Conservation (phyloP, 2,329 filamentous ascomycete species). For the Kalaharituber pfeilii region DNA sequence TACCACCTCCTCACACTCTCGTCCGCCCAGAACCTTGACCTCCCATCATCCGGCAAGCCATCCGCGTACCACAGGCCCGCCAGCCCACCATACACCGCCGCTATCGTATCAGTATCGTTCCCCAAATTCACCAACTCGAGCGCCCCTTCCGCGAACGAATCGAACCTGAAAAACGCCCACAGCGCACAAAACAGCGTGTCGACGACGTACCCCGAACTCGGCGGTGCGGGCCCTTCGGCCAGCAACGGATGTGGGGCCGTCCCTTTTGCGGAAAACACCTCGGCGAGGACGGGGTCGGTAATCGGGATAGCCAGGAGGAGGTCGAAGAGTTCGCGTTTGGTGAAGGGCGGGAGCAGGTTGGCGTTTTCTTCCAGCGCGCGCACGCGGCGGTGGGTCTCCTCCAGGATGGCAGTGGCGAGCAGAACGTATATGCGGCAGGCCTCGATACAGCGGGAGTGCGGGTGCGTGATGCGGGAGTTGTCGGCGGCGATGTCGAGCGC, state of each 20-base stretch:
- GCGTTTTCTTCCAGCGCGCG: neutral
- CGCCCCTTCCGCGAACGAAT: slow-evolving; percentile 27
- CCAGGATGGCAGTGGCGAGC: slow-evolving; percentile 25
- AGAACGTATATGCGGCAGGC: slow-evolving; percentile 29
- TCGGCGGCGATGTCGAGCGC: neutral
- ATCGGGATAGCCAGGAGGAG: neutral
- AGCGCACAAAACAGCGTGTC: slow-evolving; percentile 30
- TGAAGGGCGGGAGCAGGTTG: neutral
- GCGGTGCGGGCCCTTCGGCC: neutral
- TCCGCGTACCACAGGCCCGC: slow-evolving; percentile 30
- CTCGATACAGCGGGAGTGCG: slow-evolving; percentile 27
- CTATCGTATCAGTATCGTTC: slow-evolving; percentile 31
- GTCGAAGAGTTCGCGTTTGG: neutral
- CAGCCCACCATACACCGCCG: slow-evolving; percentile 31
- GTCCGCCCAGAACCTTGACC: no score
- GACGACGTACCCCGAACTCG: slow-evolving; percentile 29
- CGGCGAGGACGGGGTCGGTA: neutral
- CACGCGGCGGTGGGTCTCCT: no score
- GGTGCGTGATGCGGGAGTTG: slow-evolving; percentile 26
- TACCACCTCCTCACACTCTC: no score
- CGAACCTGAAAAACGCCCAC: slow-evolving; percentile 30
- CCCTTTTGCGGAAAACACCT: neutral
- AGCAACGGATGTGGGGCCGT: neutral
- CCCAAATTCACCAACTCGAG: slow-evolving; percentile 30
- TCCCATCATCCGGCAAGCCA: no score